A percentile compares a stretch with the other conserved stretches of the same genome.
These are phyloP conservation scores for Gynochthodes officinalis DNA, from an alignment of 257 asterid genomes.

Conservation along the genomic window DNA sequence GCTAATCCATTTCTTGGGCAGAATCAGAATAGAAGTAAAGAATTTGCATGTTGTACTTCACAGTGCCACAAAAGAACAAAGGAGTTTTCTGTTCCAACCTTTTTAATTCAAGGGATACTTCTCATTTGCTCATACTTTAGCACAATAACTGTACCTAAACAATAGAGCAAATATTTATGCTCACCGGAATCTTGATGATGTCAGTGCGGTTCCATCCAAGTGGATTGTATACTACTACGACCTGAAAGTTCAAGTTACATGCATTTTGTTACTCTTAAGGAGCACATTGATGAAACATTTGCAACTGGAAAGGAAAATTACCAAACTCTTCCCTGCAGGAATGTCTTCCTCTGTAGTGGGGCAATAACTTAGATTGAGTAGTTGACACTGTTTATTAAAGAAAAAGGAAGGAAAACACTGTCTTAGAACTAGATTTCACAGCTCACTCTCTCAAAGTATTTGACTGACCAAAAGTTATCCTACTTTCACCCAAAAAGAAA, in stretches of 20 bases:
- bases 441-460: too few relatives aligned
- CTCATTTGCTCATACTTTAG: too few relatives aligned
- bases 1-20: neutral
- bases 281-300: slow-evolving; percentile 2
- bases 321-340: slow-evolving; percentile 65
- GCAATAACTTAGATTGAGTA: slow-evolving; percentile 77
- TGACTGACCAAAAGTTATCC: too few relatives aligned
- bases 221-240: slow-evolving; percentile 71
- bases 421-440: slow-evolving; percentile 8
- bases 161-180: slow-evolving; percentile 22
- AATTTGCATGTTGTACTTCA: too few relatives aligned
- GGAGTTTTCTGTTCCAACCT: neutral
- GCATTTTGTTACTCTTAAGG: neutral
- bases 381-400: slow-evolving; percentile 55
- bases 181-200: slow-evolving; percentile 68
- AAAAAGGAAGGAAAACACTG: slow-evolving; percentile 12
- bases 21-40: too few relatives aligned
- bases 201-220: slow-evolving; percentile 86
- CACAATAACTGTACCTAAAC: too few relatives aligned
- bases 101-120: too few relatives aligned
- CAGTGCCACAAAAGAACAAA: too few relatives aligned
- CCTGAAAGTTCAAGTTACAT: slow-evolving; percentile 40
- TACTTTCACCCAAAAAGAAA: neutral
- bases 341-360: slow-evolving; percentile 74
- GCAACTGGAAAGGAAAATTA: slow-evolving; percentile 28